Evolutionary conservation across 163 green algal genomes (phyloP).

Genomic region (Coccomyxa subellipsoidea): DNA sequence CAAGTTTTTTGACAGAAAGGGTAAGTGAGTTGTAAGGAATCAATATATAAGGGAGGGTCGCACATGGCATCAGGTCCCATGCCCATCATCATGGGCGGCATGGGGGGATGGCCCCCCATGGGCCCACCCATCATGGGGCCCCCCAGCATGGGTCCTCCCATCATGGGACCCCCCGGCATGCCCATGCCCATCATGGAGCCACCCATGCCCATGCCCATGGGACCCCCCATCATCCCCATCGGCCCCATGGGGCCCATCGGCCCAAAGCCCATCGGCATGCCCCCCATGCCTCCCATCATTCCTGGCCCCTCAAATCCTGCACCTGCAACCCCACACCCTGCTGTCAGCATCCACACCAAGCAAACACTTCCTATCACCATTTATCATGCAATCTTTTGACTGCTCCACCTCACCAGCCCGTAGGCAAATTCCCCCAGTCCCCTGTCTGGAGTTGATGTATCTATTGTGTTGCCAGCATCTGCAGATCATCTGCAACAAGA

Average conservation of each 20-base stretch:
- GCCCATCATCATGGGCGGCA: constrained; percentile 1
- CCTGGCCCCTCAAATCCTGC: background rate
- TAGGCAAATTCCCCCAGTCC: too few species aligned
- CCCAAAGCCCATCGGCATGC: constrained; percentile 8
- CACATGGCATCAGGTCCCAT: background rate
- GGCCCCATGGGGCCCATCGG: background rate
- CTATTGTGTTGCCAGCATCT: too few species aligned
- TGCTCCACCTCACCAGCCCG: too few species aligned
- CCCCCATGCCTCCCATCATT: constrained; percentile 5
- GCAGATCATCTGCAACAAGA: too few species aligned
- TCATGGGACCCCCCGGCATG: background rate
- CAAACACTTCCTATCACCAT: too few species aligned
- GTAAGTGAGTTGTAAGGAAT: background rate
- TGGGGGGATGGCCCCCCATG: background rate
- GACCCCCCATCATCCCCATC: background rate
- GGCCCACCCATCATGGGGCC: background rate
- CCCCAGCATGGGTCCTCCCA: background rate
- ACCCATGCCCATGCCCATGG: constrained; percentile 2
- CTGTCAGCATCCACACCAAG: background rate
- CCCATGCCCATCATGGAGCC: background rate
- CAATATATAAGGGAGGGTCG: background rate
- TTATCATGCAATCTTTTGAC: too few species aligned
- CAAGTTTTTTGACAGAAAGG: background rate
- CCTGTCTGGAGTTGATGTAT: too few species aligned
- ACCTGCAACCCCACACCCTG: background rate